Base-by-base conservation (phyloP, 805 yeast genomes). In the Myxozyma lipomycoides region DNA sequence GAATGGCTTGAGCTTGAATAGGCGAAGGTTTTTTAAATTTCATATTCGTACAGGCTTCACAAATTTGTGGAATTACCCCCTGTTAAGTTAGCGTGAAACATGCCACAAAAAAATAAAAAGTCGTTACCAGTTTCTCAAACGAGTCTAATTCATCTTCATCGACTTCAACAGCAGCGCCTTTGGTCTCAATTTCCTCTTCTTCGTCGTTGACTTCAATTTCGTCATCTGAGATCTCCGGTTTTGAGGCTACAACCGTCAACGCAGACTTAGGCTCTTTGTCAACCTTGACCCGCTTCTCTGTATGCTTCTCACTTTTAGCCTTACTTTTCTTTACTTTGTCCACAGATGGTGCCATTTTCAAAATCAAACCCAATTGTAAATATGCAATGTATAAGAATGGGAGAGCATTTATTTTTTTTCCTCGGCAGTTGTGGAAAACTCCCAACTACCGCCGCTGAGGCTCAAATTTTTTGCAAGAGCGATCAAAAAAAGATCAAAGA, bases 1-100 rank as follows among this genome's bases (percentile, higher is more conserved):
- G 98, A 55, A 91, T 85, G 10, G 96, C 79, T 67, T 87, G 88
- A 5, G 83, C 78, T 71, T 91, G 98, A 67, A 91, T 93, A 9
- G 98, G 96, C 0, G 98, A 90, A 38, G 98, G 98, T 59, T 77
- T 81, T 17, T 78, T 73, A 68, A 76, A 93, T 50, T 87, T 84
- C 71, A 93, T 71, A 28, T 76, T 75, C 48, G 82, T 80, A 58
- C 93, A 80, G 0, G 97, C 84, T 60, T 87, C 93, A 26, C 86
- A 68, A 22, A 93, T 74, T 62, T 86, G 95, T 1, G 87, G 87
- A 39, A 86, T 82, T 45, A 87, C 70, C 15, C 84, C 78, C 55
- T 53, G 21, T 48, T 9, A 28, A 9, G 32, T 28, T 28, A 28
- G 32, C 32, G 12, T 28, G n/a, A n/a, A n/a, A n/a, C n/a, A n/a